These are phyloP conservation scores for Cladophialophora chaetospira DNA, from an alignment of 2,329 filamentous ascomycete species.

Conservation along the genomic window DNA sequence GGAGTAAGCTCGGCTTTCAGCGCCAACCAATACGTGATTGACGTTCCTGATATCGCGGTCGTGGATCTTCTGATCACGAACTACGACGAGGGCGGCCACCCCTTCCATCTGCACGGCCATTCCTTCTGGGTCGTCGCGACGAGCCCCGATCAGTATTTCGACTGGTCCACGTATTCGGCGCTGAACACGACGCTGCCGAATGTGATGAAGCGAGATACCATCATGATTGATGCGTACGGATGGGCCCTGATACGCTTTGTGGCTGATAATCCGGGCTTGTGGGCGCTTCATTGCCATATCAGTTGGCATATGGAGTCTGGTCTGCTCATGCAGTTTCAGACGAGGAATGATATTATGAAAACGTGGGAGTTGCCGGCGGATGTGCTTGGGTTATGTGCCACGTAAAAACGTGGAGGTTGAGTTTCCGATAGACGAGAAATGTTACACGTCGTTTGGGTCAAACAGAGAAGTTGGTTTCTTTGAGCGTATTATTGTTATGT, in stretches of 20 bases:
- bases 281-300: conserved; percentile 43
- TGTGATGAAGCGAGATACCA: conserved; percentile 34
- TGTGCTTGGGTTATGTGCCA: conserved; percentile 4
- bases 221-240: conserved; percentile 39
- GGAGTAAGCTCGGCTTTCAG: conserved; percentile 10
- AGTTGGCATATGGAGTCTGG: conserved; percentile 41
- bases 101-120: conserved; percentile 54
- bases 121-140: conserved; percentile 7
- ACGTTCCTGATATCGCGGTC: conserved; percentile 19
- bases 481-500: no score
- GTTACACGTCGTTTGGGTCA: no score
- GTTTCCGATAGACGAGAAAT: no score
- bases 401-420: not conserved
- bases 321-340: conserved; percentile 28
- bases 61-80: conserved; percentile 44
- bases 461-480: no score
- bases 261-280: conserved; percentile 41
- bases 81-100: conserved; percentile 43
- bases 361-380: conserved; percentile 5
- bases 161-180: conserved; percentile 9
- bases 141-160: conserved; percentile 48
- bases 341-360: conserved; percentile 12
- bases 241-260: conserved; percentile 41
- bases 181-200: conserved; percentile 4
- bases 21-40: conserved; percentile 13